Percentiles rank a stretch among this genome's conserved stretches.
Evolutionary conservation across 441 rosid genomes (phyloP).

Genomic region (Dalechampia spathulata): DNA sequence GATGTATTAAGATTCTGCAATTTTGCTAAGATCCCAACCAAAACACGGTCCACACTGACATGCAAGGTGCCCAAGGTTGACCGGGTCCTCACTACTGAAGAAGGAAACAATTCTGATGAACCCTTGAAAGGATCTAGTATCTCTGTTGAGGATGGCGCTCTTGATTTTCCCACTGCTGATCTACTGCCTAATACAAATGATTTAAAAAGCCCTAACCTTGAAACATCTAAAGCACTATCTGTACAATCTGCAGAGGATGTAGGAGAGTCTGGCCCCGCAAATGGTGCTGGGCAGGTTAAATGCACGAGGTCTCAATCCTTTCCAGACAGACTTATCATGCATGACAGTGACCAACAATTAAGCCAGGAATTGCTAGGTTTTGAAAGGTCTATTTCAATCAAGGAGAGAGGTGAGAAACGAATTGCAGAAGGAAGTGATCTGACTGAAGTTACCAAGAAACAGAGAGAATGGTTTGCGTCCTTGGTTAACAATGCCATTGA

Average conservation of each 20-base stretch:
- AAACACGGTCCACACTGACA: slow-evolving; percentile 67
- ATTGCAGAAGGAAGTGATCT: slow-evolving; percentile 34
- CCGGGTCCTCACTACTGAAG: slow-evolving; percentile 30
- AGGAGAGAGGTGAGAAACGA: slow-evolving; percentile 68
- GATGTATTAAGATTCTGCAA: slow-evolving; percentile 67
- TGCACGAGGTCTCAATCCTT: slow-evolving; percentile 60
- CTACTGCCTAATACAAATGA: slow-evolving; percentile 26
- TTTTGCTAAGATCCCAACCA: slow-evolving; percentile 79
- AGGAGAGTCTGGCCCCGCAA: slow-evolving; percentile 26
- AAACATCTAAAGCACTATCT: slow-evolving; percentile 23
- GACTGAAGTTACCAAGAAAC: slow-evolving; percentile 49
- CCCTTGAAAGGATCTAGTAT: slow-evolving; percentile 25
- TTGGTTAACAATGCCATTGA: slow-evolving; percentile 30
- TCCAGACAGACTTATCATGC: slow-evolving; percentile 37
- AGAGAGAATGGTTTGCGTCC: slow-evolving; percentile 58
- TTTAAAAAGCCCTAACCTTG: slow-evolving; percentile 26
- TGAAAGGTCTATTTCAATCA: slow-evolving; percentile 47
- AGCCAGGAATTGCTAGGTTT: slow-evolving; percentile 31
- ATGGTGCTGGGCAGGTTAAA: slow-evolving; percentile 35
- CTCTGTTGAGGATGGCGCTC: slow-evolving; percentile 27
- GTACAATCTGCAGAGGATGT: slow-evolving; percentile 27
- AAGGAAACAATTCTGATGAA: slow-evolving; percentile 32
- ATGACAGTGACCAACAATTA: slow-evolving; percentile 33
- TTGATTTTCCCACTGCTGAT: slow-evolving; percentile 22
- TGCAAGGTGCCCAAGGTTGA: slow-evolving; percentile 38